Evolutionary conservation across 176 grass and related monocot species (phyloP).

Genomic region (Bromus sterilis): DNA sequence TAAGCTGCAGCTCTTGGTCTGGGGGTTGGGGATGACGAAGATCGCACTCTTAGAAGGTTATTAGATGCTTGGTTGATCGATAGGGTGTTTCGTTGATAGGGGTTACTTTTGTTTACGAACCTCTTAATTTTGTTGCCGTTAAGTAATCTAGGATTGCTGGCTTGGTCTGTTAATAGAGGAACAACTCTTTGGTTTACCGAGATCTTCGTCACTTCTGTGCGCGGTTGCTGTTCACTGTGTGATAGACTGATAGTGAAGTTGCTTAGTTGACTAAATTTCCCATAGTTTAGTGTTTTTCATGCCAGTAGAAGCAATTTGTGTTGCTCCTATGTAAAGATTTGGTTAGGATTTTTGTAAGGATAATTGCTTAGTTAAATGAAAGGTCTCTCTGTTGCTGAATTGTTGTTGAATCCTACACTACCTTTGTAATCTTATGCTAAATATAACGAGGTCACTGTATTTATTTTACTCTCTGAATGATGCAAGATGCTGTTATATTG

Average conservation of each 20-base stretch:
- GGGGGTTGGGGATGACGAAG: background rate
- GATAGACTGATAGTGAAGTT: background rate
- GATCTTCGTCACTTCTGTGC: background rate
- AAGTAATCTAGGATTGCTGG: background rate
- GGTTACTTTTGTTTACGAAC: background rate
- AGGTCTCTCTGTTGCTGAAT: background rate
- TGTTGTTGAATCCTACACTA: background rate
- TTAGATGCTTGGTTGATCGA: background rate
- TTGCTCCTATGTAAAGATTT: background rate
- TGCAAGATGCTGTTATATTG: background rate
- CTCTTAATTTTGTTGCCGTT: background rate
- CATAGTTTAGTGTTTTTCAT: background rate
- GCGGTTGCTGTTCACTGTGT: background rate
- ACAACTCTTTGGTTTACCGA: background rate
- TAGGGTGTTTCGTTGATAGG: background rate
- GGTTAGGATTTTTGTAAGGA: background rate
- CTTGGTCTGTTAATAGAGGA: background rate
- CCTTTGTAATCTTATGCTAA: background rate
- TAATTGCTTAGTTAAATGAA: background rate
- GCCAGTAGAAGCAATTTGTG: background rate
- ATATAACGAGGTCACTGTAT: background rate
- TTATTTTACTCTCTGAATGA: background rate
- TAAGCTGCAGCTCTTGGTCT: background rate
- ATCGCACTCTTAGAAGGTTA: background rate
- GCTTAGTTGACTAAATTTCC: background rate